These are phyloP conservation scores for Radiomyces spectabilis DNA, from an alignment of 192 early-diverging fungal species.

Conservation along the genomic window DNA sequence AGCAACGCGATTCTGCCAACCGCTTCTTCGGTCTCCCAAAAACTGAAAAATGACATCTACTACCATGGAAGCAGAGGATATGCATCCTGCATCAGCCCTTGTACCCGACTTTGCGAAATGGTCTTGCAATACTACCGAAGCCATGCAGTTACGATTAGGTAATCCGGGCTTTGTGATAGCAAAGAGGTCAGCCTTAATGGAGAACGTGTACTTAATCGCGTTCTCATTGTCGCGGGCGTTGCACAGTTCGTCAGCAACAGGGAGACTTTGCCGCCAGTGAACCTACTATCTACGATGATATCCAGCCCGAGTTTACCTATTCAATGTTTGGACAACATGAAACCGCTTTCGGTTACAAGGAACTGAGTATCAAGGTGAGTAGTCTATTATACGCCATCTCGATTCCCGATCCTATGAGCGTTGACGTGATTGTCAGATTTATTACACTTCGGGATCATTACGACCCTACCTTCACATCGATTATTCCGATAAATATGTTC, in stretches of 20 bases:
- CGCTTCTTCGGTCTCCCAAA: too few relatives aligned
- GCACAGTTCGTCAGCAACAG: slow-evolving; percentile 4
- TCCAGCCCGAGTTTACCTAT: slow-evolving; percentile 84
- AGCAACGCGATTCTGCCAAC: too few relatives aligned
- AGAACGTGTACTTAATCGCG: too few relatives aligned
- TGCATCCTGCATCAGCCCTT: not conserved
- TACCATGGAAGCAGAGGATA: not conserved
- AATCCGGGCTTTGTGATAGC: too few relatives aligned
- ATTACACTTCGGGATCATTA: slow-evolving; percentile 74
- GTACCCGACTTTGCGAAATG: slow-evolving; percentile 14
- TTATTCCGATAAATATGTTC: slow-evolving; percentile 57
- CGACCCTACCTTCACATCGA: slow-evolving; percentile 57
- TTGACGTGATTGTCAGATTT: slow-evolving; percentile 40
- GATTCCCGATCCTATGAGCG: not conserved
- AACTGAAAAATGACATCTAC: too few relatives aligned
- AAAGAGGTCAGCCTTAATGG: too few relatives aligned
- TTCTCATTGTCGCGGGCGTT: too few relatives aligned
- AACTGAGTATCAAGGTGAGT: slow-evolving; percentile 54
- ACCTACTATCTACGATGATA: slow-evolving; percentile 25
- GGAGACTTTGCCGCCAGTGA: not conserved
- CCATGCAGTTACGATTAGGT: slow-evolving; percentile 15
- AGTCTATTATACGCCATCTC: not conserved
- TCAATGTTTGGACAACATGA: slow-evolving; percentile 85
- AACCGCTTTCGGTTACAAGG: slow-evolving; percentile 85
- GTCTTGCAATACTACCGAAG: slow-evolving; percentile 17